Conservation (phyloP, 2,329 filamentous ascomycete genomes). For the Claviceps capensis region DNA sequence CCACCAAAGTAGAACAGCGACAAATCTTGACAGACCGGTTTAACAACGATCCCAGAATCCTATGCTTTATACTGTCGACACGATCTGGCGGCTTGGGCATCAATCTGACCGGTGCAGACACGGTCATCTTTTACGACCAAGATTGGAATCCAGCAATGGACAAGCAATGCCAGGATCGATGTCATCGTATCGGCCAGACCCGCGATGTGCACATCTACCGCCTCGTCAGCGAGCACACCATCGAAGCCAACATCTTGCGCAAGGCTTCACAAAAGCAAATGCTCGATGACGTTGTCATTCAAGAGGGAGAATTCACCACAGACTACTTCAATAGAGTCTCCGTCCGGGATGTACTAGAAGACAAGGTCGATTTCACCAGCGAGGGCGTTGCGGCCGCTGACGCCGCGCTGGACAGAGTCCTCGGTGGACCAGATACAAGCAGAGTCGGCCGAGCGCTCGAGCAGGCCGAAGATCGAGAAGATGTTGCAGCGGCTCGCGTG, state of each 20-base stretch:
- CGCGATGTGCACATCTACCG: slow-evolving; percentile 97
- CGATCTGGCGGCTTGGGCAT: slow-evolving; percentile 90
- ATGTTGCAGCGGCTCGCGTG: slow-evolving; percentile 73
- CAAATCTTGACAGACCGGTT: slow-evolving; percentile 94
- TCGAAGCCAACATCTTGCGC: slow-evolving; percentile 93
- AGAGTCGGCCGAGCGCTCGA: slow-evolving; percentile 63
- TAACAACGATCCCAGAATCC: slow-evolving; percentile 84
- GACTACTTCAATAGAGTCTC: slow-evolving; percentile 81
- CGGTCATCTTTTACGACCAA: slow-evolving; percentile 96
- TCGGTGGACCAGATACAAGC: slow-evolving; percentile 51
- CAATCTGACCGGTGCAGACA: slow-evolving; percentile 92
- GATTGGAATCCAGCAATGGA: slow-evolving; percentile 99
- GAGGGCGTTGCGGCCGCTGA: slow-evolving; percentile 56
- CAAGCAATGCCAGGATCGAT: slow-evolving; percentile 95
- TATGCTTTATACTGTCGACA: slow-evolving; percentile 91
- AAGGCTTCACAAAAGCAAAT: slow-evolving; percentile 97
- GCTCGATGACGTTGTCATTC: slow-evolving; percentile 95
- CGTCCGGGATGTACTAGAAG: slow-evolving; percentile 55
- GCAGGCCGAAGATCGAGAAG: slow-evolving; percentile 83
- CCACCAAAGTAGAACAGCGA: slow-evolving; percentile 88
- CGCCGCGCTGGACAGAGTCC: slow-evolving; percentile 73
- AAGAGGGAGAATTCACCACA: slow-evolving; percentile 94
- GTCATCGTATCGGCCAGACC: slow-evolving; percentile 93
- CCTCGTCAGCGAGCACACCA: slow-evolving; percentile 83
- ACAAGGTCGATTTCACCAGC: slow-evolving; percentile 35